Base-by-base conservation (phyloP, 371 early-diverging fungal genomes). In the Capniomyces stellatus region DNA sequence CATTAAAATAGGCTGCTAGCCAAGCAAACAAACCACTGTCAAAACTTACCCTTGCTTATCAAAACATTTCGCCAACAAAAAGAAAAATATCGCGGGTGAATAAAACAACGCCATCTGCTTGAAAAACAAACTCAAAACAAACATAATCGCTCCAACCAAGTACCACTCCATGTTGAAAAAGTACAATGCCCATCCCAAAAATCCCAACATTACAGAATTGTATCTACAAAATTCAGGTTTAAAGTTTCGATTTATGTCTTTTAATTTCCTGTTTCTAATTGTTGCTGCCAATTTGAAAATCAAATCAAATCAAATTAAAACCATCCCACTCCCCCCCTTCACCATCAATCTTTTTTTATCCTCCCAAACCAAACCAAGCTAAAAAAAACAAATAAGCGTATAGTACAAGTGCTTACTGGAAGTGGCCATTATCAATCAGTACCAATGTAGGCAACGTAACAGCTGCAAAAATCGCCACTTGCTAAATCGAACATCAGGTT, bases 71-170 rank as follows among this genome's bases (percentile, higher is more conserved):
- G 86, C 85, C 10, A 96, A 71, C 22, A 96, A 71, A 60, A 74
- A 92, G 19, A 77, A 77, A 64, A 96, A 96, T 0, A 96, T 71
- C 0, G 92, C 83, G 0, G 89, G 78, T 0, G 97, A 75, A 66
- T 82, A 94, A 62, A 89, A 96, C 15, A 96, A 70, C 0, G 90
- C 87, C 97, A 96, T 96, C 57, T 94, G 94, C 66, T 96, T 96
- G 61, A 91, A 96, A 46, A 75, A 69, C 25, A 96, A 63, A 0
- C 92, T 72, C 12, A 83, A 64, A 55, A 82, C 84, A 60, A 93
- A 96, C 25, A 73, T 69, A 0, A 90, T 52, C 13, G 83, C 75
- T 31, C 92, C 92, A 1, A 79, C 41, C 1, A 86, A 57, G 58
- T 78, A 78, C 27, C 67, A 74, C 19, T 73, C 69, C 10, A 62